Evolutionary conservation across 1,139 yeast genomes (phyloP).

Genomic region (Pichia sp.): DNA sequence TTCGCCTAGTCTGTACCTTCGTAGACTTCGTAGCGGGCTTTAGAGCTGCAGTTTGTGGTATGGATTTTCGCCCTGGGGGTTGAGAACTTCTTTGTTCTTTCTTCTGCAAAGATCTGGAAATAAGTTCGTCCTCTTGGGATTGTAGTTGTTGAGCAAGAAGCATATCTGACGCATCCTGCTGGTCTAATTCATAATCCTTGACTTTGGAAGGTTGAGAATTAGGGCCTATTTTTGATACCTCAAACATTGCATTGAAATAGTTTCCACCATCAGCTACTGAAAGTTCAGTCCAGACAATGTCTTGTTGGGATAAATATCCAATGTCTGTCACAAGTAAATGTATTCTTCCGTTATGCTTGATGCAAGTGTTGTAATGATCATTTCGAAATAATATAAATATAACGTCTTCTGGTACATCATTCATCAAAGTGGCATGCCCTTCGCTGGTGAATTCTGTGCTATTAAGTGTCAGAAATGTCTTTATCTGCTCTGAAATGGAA

Average conservation of each 20-base stretch:
- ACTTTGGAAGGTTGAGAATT: neutral
- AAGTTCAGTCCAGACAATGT: slow-evolving; percentile 72
- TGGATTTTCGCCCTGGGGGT: neutral
- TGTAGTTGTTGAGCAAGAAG: slow-evolving; percentile 48
- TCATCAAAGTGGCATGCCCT: slow-evolving; percentile 41
- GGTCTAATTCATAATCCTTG: neutral
- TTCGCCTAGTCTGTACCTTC: neutral
- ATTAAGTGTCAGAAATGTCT: slow-evolving; percentile 41
- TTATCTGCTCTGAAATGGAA: slow-evolving; percentile 4
- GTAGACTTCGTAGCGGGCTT: neutral
- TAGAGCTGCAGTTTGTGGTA: neutral
- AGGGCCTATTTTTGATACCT: slow-evolving; percentile 29
- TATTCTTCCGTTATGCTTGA: slow-evolving; percentile 43
- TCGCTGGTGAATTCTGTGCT: slow-evolving; percentile 63
- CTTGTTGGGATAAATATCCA: slow-evolving; percentile 44
- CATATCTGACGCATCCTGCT: slow-evolving; percentile 29
- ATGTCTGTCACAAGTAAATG: slow-evolving; percentile 66
- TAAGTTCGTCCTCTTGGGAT: slow-evolving; percentile 50
- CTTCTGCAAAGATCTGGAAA: slow-evolving; percentile 44
- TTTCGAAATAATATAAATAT: slow-evolving; percentile 72
- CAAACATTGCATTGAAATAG: slow-evolving; percentile 58
- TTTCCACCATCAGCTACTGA: slow-evolving; percentile 61
- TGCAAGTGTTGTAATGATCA: slow-evolving; percentile 73
- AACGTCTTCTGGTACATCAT: slow-evolving; percentile 35
- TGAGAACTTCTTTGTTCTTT: slow-evolving; percentile 5